Percentiles rank a stretch among this genome's conserved stretches.
Conservation (phyloP, 176 grass and related monocot species). For the Pharus latifolius region DNA sequence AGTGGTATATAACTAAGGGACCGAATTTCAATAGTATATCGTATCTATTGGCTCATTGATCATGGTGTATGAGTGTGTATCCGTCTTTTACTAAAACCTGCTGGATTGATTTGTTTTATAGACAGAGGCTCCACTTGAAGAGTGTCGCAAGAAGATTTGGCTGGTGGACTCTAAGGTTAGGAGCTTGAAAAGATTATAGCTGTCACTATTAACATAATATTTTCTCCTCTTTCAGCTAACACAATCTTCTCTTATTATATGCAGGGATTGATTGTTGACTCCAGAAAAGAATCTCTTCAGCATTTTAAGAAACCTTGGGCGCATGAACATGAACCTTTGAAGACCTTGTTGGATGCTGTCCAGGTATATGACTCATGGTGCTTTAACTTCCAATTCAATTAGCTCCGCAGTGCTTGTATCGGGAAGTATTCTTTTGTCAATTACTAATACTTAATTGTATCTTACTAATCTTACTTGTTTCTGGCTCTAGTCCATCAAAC, state of each 20-base stretch:
- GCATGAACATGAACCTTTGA: conserved; percentile 66
- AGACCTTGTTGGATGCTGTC: conserved; percentile 75
- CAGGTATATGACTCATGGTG: conserved; percentile 11
- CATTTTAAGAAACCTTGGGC: conserved; percentile 96
- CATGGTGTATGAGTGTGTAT: not conserved
- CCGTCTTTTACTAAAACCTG: not conserved
- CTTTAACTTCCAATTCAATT: not conserved
- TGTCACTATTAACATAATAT: not conserved
- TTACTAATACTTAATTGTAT: not conserved
- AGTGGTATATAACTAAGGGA: too few relatives aligned
- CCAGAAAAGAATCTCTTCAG: conserved; percentile 66
- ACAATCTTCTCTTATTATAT: not conserved
- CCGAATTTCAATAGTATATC: too few relatives aligned
- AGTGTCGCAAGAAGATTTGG: conserved; percentile 93
- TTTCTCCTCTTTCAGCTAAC: not conserved
- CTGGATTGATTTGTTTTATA: conserved; percentile 12
- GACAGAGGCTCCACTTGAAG: conserved; percentile 48
- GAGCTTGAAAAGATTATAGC: not conserved
- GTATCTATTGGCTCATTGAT: not conserved
- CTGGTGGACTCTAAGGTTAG: conserved; percentile 86
- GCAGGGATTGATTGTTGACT: conserved; percentile 78
- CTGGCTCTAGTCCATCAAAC: conserved; percentile 44
- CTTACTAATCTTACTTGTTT: not conserved
- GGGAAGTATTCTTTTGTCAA: not conserved
- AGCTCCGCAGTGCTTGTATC: not conserved